Base-by-base conservation (phyloP, 345 rosid genomes). In the Moricandia arvensis region DNA sequence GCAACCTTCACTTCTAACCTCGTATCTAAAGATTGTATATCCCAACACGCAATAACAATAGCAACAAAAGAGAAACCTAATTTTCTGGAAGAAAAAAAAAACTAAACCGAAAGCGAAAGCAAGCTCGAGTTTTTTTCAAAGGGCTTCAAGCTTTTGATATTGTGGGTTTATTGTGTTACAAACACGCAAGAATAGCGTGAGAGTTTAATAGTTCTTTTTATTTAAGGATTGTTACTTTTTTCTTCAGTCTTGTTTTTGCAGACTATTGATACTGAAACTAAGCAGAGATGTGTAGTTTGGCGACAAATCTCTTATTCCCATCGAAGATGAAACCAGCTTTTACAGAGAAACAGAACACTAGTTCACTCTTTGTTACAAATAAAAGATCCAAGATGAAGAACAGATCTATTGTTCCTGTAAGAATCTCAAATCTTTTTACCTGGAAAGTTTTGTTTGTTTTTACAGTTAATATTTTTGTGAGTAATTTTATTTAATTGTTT, bases 361-460 rank as follows among this genome's bases (percentile, higher is more conserved):
- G 47, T 58, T 76, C 90, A 47, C 80, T 83, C 70, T 80, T 76
- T 71, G 51, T 84, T 29, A 64, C 76, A 33, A 79, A 80, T 64
- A 83, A 80, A 80, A 84, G 72, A 75, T 58, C 77, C 81, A 84
- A 57, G 81, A 84, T 76, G 84, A 85, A 65, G 66, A 86, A 74
- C 73, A 74, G 67, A 27, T 73, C 85, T 58, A 4, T 69, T 51
- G 63, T 76, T 69, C 97, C 98, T 54, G 97, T 94, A 80, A 86
- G 82, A 1, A 34, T 59, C 45, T 47, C 21, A 30, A 2, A 24
- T 57, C 55, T 21, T 21, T 21, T 21, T 21, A 21, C 24, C 24
- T 21, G 24, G 24, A 21, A 21, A 21, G 2, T 21, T 21, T 21
- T 21, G 24, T 2, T 21, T 21, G 24, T 2, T 21, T 21, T 21